Evolutionary conservation across 148 eudicot species (phyloP), one percentile per base, ranked within the genome.

Genomic region (Cornus florida): DNA sequence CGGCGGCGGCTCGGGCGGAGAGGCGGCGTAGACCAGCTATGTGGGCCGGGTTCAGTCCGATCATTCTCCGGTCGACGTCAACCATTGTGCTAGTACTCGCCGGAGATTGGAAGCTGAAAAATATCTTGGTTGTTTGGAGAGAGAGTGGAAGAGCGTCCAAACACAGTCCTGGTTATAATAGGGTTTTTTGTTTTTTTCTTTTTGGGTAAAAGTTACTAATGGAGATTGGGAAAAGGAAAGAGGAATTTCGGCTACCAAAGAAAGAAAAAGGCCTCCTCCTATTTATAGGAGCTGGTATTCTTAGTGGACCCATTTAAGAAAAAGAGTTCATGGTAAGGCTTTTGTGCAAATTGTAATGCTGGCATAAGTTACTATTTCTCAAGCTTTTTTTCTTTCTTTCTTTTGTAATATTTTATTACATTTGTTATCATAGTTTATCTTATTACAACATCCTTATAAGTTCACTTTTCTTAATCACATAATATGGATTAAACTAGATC

Each of bases 21-120:
- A 95, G 97, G 7, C 99, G 99, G 69, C 98, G 97, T 69, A 96
- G 92, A 3, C 94, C 98, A 77, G 99, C 99, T 1, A 91, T 11
- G 74, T 93, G 98, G 64, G 97, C 88, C 31, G 94, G 95, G 87
- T 92, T 96, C 1, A 92, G 85, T 31, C 92, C 91, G 67, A 88
- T 78, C 90, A 92, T 92, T 82, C 98, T 87, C 71, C 98, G 86
- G 84, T 93, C 97, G 0, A 93, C 98, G 86, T 93, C 99, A 19
- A 96, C 98, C 99, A 96, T 95, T 23, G 74, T 70, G 39, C 68
- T 16, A 75, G 14, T 10, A 9, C 17, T 53, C 19, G 59, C 33
- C 65, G 67, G 46, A 59, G 57, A 32, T 28, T 13, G 19, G 14
- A 53, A 12, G 2, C 59, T 19, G 19, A 62, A 62, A 57, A 62